Percentiles rank a stretch among this genome's conserved stretches.
Conservation (phyloP, 176 grass and related monocot species). For the Puya raimondii region DNA sequence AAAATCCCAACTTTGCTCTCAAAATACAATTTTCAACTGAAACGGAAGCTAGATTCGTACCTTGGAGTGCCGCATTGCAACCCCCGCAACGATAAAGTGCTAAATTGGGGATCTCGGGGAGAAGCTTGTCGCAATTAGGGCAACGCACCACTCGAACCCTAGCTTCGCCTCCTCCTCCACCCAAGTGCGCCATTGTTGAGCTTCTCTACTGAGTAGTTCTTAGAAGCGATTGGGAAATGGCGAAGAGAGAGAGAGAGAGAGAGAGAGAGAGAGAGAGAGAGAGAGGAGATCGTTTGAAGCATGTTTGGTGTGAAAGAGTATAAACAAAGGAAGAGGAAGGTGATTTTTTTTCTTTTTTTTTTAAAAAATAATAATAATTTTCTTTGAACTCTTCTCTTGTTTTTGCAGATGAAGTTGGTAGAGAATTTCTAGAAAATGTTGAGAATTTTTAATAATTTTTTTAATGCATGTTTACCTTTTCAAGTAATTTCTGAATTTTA, state of each 20-base stretch:
- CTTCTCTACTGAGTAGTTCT: too few species aligned
- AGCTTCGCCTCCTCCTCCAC: conserved; percentile 34
- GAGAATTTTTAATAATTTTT: too few species aligned
- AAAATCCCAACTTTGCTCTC: not conserved
- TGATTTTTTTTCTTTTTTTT: too few species aligned
- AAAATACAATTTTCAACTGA: not conserved
- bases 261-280: not conserved
- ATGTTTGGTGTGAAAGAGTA: too few species aligned
- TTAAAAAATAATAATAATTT: too few species aligned
- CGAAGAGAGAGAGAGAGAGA: not conserved
- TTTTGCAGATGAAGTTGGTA: too few species aligned
- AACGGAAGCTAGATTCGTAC: conserved; percentile 13
- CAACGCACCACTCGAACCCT: conserved; percentile 80
- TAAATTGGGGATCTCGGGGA: conserved; percentile 70
- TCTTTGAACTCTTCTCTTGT: too few species aligned
- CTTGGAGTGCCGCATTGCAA: conserved; percentile 69
- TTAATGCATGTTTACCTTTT: too few species aligned
- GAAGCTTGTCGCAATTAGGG: conserved; percentile 85
- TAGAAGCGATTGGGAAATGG: too few species aligned
- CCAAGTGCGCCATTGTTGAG: not conserved
- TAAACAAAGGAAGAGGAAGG: too few species aligned
- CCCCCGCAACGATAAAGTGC: conserved; percentile 82
- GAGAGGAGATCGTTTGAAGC: not conserved
- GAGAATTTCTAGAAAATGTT: too few species aligned
- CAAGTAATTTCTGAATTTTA: too few species aligned